Evolutionary conservation across 1,284 basidiomycete species (phyloP).

Genomic region (Leccinum subspadiceum): DNA sequence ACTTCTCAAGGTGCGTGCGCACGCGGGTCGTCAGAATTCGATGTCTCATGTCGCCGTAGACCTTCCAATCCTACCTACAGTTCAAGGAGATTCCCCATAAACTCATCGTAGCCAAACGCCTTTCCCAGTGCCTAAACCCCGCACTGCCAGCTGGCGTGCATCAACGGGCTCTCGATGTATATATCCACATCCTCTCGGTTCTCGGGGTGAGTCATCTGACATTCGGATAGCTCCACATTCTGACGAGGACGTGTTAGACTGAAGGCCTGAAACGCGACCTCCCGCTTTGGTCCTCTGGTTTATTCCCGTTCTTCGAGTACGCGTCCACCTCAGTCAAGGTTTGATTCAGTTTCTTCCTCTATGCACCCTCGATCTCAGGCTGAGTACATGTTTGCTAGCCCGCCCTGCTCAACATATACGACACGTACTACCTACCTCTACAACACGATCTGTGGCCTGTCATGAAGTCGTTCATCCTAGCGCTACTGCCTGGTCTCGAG

Average conservation of each 20-base stretch:
- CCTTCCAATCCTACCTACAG: slow-evolving; percentile 87
- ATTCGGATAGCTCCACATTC: not conserved
- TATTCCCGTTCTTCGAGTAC: slow-evolving; percentile 99
- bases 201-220: slow-evolving; percentile 67
- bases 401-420: slow-evolving; percentile 82
- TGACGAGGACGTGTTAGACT: slow-evolving; percentile 46
- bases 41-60: slow-evolving; percentile 44
- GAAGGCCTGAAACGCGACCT: slow-evolving; percentile 90
- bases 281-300: slow-evolving; percentile 90
- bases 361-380: not conserved
- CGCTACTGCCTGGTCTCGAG: slow-evolving; percentile 90
- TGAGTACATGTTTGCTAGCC: slow-evolving; percentile 48
- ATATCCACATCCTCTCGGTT: slow-evolving; percentile 85
- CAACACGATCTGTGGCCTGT: slow-evolving; percentile 81
- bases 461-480: slow-evolving; percentile 92
- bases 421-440: slow-evolving; percentile 88
- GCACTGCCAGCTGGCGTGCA: slow-evolving; percentile 96
- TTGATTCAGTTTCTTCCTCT: slow-evolving; percentile 16
- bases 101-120: slow-evolving; percentile 90
- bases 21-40: not conserved
- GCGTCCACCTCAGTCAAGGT: slow-evolving; percentile 91
- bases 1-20: slow-evolving; percentile 71
- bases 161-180: slow-evolving; percentile 94
- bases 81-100: slow-evolving; percentile 97
- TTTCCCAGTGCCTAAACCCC: slow-evolving; percentile 96